phyloP scores from a whole-genome alignment of 2,329 filamentous ascomycete species.

The Fusarium compactum region DNA sequence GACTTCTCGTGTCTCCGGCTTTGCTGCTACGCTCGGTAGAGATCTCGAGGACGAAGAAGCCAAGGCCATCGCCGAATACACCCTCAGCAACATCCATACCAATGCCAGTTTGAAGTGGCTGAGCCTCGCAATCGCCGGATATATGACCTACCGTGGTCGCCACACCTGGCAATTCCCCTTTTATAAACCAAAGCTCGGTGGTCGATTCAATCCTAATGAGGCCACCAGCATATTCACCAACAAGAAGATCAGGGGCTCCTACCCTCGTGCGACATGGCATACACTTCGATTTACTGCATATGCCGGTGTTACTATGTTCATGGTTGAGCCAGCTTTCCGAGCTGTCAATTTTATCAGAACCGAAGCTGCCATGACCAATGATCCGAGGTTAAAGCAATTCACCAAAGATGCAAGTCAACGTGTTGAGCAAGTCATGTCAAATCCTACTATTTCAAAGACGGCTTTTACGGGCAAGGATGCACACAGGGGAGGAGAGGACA shows the following conservation, averaged over 20 bases:
- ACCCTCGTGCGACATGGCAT: conserved; percentile 45
- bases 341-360: conserved; percentile 42
- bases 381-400: conserved; percentile 40
- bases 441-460: conserved; percentile 10
- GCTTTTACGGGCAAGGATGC: conserved; percentile 22
- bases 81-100: conserved; percentile 49
- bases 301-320: conserved; percentile 43
- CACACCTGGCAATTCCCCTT: conserved; percentile 48
- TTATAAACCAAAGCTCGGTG: conserved; percentile 45
- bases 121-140: conserved; percentile 42
- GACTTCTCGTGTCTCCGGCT: conserved; percentile 45
- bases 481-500: conserved; percentile 13
- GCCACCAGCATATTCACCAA: conserved; percentile 46
- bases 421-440: conserved; percentile 43
- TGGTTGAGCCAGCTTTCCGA: conserved; percentile 45
- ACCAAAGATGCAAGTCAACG: conserved; percentile 42
- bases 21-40: conserved; percentile 49
- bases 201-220: conserved; percentile 47
- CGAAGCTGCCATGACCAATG: conserved; percentile 41
- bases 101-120: conserved; percentile 50
- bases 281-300: conserved; percentile 46
- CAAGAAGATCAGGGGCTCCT: conserved; percentile 44
- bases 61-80: conserved; percentile 52
- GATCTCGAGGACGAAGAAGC: conserved; percentile 54
- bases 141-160: conserved; percentile 48